Evolutionary conservation across 495 filamentous ascomycete genomes (phyloP), one percentile per base, ranked within the genome.

Genomic region (Penicillium manginii): DNA sequence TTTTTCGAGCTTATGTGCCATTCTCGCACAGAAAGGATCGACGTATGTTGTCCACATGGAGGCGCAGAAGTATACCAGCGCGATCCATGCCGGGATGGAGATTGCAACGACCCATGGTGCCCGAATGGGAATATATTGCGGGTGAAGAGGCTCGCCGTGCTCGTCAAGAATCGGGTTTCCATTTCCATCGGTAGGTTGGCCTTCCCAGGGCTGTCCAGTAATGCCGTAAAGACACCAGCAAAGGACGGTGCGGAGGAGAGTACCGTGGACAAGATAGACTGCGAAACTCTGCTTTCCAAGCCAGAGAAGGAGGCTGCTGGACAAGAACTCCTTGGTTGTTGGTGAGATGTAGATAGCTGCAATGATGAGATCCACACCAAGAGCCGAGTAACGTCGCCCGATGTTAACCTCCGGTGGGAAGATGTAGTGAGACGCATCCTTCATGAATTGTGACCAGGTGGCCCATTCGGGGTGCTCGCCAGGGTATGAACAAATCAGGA

Each of bases 281-380:
- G 87, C 86, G 62, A 89, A 89, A 50, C 81, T 84, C 67, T 87
- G 83, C 64, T 83, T 84, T 45, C 87, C 87, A 17, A 89, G 78
- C 85, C 85, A 88, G 50, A 88, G 79, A 12, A 90, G 75, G 14
- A 80, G 71, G 23, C 78, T 76, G 65, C 78, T 83, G 4, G 83
- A 80, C 6, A 90, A 73, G 21, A 84, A 63, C 18, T 79, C 76
- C 51, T 86, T 83, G 6, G 82, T 68, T 10, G 74, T 71, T 12
- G 83, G 83, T 17, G 82, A 86, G 54, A 88, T 79, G 59, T 83
- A 82, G 57, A 86, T 77, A 0, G 82, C 79, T 54, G 85, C 72
- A 39, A 84, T 78, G 42, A 83, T 71, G 17, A 90, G 64, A 50
- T 86, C 82, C 52, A 87, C 73, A 29, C 84, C 86, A 42, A 84